Base-by-base conservation (phyloP, 805 yeast species). In the Saccharomyces eubayanus region DNA sequence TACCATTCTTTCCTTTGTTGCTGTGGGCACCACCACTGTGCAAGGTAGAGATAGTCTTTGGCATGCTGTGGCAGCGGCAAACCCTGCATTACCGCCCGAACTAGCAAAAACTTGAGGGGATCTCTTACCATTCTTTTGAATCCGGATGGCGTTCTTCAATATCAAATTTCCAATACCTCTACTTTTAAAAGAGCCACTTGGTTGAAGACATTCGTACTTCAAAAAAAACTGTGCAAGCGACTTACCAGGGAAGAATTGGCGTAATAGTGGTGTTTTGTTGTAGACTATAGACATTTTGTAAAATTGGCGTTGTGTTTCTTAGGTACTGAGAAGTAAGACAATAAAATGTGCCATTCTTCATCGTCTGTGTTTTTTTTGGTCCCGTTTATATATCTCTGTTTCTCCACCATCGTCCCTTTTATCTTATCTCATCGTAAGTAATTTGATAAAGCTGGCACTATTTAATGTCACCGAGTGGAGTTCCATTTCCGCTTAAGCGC, bases 11-110 rank as follows among this genome's bases (percentile, higher is more conserved):
- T 60, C 61, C 52, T 77, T 76, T 10, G 87, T 75, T 3, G 73
- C 65, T 0, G 61, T 65, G 1, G 89, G 89, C 1, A 85, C 79
- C 0, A 81, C 86, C 1, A 85, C 87, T 0, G 85, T 81, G 64
- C 76, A 53, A 53, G 66, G 63, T 58, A 78, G 53, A 47, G 71
- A 49, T 55, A 66, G 59, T 64, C 72, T 63, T 52, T 68, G 57
- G 2, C 80, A 74, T 31, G 80, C 73, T 48, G 72, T 73, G 0
- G 82, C 80, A 6, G 82, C 83, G 5, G 83, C 84, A 52, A 77
- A 69, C 1, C 67, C 67, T 4, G 67, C 67, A 51, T 65, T 65
- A 28, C 84, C 84, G 10, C 84, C 84, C 46, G 81, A 76, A 12
- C 82, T 78, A 5, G 82, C 75, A 56, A 74, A 75, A 4, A 79